Conservation (phyloP, 768 basidiomycete species). For the Lentinus tigrinus region DNA sequence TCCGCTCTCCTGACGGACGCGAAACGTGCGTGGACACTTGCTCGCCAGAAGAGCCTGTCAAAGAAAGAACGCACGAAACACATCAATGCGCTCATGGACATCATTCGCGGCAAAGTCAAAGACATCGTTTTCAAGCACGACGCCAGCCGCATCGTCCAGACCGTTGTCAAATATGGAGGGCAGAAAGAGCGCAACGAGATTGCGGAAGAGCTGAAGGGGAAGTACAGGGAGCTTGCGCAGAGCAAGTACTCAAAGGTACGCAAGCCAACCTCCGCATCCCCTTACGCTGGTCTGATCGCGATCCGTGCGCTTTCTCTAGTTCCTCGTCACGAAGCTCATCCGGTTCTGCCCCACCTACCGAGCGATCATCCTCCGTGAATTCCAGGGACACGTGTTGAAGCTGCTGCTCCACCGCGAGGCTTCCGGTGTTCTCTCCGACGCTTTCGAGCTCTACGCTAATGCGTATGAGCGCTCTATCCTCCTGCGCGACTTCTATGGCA, state of each 20-base stretch:
- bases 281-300: no score
- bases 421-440: conserved; percentile 78
- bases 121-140: conserved; percentile 92
- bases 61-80: conserved; percentile 73
- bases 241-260: conserved; percentile 88
- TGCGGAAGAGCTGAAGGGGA: conserved; percentile 79
- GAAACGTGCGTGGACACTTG: conserved; percentile 76
- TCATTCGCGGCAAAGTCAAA: conserved; percentile 77
- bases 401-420: conserved; percentile 86
- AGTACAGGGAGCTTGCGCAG: conserved; percentile 74
- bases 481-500: conserved; percentile 87
- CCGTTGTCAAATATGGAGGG: conserved; percentile 77
- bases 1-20: conserved; percentile 67
- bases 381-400: conserved; percentile 72
- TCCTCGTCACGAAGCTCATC: conserved; percentile 78
- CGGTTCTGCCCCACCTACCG: conserved; percentile 74
- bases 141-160: conserved; percentile 83
- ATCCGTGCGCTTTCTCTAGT: conserved; percentile 42
- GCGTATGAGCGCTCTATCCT: conserved; percentile 81
- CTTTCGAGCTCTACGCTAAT: conserved; percentile 85
- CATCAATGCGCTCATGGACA: conserved; percentile 68
- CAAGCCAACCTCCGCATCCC: background rate
- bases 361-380: conserved; percentile 71
- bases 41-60: conserved; percentile 68
- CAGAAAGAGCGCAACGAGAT: conserved; percentile 76